These are phyloP conservation scores for Pisolithus albus DNA, from an alignment of 768 basidiomycete genomes.

Conservation along the genomic window DNA sequence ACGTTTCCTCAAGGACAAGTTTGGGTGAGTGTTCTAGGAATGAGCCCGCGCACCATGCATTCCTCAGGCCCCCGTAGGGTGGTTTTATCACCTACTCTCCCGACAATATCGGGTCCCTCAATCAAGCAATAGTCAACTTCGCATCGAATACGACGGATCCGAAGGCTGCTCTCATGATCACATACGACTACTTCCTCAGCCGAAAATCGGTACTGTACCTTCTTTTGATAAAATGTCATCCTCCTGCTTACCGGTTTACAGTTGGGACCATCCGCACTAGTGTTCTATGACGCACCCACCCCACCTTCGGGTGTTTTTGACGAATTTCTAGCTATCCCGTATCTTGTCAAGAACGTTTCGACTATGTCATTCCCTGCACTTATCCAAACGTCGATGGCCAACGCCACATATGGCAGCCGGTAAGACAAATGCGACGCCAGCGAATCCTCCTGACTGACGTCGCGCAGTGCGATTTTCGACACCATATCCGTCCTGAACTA, in stretches of 20 bases:
- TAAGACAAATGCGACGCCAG: slow-evolving; percentile 1
- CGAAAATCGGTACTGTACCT: too few species aligned
- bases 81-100: slow-evolving; percentile 4
- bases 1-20: slow-evolving; percentile 49
- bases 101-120: too few species aligned
- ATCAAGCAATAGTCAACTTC: too few species aligned
- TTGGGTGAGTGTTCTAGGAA: slow-evolving; percentile 39
- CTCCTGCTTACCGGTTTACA: not conserved
- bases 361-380: slow-evolving; percentile 14
- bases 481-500: slow-evolving; percentile 6
- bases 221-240: too few species aligned
- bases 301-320: slow-evolving; percentile 17
- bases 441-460: not conserved
- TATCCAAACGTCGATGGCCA: slow-evolving; percentile 1
- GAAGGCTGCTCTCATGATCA: too few species aligned
- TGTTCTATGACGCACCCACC: slow-evolving; percentile 48
- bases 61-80: not conserved
- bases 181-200: too few species aligned
- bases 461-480: slow-evolving; percentile 2
- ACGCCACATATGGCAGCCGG: not conserved
- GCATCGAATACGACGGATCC: too few species aligned
- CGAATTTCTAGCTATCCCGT: slow-evolving; percentile 18
- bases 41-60: not conserved
- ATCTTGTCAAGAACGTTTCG: slow-evolving; percentile 1
- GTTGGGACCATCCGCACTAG: slow-evolving; percentile 18